Base-by-base conservation (phyloP, 2,329 filamentous ascomycete genomes). In the Sclerotiophoma versabilis region DNA sequence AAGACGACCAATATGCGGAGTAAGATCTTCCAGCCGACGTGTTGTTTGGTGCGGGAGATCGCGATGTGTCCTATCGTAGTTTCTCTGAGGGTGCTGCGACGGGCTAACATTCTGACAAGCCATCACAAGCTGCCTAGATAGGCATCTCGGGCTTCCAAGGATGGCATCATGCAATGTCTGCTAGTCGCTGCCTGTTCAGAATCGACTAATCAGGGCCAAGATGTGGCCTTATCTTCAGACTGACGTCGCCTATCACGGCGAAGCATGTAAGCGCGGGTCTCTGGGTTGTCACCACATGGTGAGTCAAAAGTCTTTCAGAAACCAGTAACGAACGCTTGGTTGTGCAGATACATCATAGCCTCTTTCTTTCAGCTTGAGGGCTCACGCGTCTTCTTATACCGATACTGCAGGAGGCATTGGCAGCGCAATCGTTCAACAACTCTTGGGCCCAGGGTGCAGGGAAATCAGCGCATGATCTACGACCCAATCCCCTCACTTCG, bases 391-490 rank as follows among this genome's bases (percentile, higher is more conserved):
- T 83, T 85, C 54, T 74, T 84, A n/a, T 22, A 83, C 82, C 0
- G 82, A 82, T 14, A 81, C 81, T 14, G 77, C 79, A 14, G 80
- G 81, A 12, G 79, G 79, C 3, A 82, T 84, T 66, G 83, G 82
- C 2, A 72, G 71, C 30, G 76, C 78, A 10, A 80, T 80, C 11
- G 79, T 83, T 4, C 72, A 75, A 42, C 81, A 84, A 60, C 83
- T 85, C 45, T 65, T 84, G 49, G 76, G 82, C 20, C 78, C 81
- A 62, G 81, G 81, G 43, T 84, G 82, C 69, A 81, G 78, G 65
- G 81, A 84, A 84, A 22, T 81, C 82, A 32, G 81, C 80, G 11
- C 81, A 80, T 63, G 82, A 84, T 58, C 70, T 79, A 12, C 73
- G 69, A 17, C 69, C 76, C 0, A 70, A 77, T 33, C n/a, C 53